Evolutionary conservation across 2,329 filamentous ascomycete genomes (phyloP), one percentile per base, ranked within the genome.

Genomic region (Cryphonectria japonica): DNA sequence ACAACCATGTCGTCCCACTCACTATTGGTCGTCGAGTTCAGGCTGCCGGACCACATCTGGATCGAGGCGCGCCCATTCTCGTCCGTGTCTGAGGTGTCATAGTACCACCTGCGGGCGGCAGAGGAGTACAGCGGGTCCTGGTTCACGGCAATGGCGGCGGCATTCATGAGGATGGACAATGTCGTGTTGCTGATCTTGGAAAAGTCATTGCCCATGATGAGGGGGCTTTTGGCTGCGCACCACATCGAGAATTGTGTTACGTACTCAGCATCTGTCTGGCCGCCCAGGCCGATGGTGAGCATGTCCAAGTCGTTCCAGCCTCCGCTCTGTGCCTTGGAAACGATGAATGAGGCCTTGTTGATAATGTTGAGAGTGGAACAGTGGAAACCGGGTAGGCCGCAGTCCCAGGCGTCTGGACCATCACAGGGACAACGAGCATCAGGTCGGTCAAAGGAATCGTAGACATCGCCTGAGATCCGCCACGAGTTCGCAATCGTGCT

Each of bases 1-100:
- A 86, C 82, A 4, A 88, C 81, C 52, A 84, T 73, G 54, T 80
- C 79, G 26, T 73, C 78, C 26, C 83, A 80, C 66, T 85, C 82
- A 16, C 83, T 83, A 26, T 84, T 82, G 32, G 80, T 81, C 1
- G 79, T 80, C 16, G 76, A 77, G 54, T 74, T 72, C 2, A 88
- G 77, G 6, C 72, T 73, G 22, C 86, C 85, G 6, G 82, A 82
- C 85, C 84, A 88, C 67, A 88, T 78, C 66, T 85, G 82, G 59
- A 85, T 83, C 65, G 85, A 82, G 52, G 83, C 83, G 32, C 81
- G 74, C 62, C 83, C 83, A 72, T 81, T 82, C 46, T 80, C 77
- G 70, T 84, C 82, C 5, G 77, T 77, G 65, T 83, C 80, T 26
- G n/a, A 29, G 26, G 70, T 71, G 16, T 69, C 67, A 57, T 71